Conservation (phyloP, 2,329 filamentous ascomycete species). For the Chaetothyriales sp. region DNA sequence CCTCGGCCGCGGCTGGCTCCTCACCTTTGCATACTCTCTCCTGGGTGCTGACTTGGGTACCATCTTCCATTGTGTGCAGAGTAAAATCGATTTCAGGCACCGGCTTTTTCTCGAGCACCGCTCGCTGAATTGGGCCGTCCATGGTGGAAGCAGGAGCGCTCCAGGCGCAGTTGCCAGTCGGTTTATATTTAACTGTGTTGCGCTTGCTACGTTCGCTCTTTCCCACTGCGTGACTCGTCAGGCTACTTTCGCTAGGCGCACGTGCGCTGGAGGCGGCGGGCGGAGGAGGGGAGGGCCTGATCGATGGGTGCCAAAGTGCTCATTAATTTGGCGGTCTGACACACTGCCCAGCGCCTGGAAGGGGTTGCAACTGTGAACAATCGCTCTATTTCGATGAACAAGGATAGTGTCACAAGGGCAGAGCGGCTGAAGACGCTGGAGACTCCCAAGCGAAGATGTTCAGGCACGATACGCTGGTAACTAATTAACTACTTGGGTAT, state of each 20-base stretch:
- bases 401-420: neutral
- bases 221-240: neutral
- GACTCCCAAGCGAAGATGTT: neutral
- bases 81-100: conserved; percentile 97
- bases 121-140: conserved; percentile 53
- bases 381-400: neutral
- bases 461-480: neutral
- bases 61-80: conserved; percentile 96
- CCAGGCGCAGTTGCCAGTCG: conserved; percentile 7
- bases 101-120: conserved; percentile 87
- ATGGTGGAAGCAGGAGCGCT: conserved; percentile 21
- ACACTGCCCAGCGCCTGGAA: neutral
- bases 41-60: conserved; percentile 80
- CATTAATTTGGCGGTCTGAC: neutral
- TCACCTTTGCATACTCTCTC: conserved; percentile 98
- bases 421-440: neutral
- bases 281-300: neutral
- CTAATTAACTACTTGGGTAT: too few relatives aligned
- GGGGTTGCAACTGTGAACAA: too few relatives aligned
- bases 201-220: neutral
- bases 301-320: neutral
- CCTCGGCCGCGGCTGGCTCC: conserved; percentile 6
- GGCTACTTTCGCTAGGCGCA: neutral
- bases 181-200: neutral
- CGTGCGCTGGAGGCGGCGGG: neutral